Conservation (phyloP, 768 basidiomycete genomes). For the Hemileccinum rubropunctum region DNA sequence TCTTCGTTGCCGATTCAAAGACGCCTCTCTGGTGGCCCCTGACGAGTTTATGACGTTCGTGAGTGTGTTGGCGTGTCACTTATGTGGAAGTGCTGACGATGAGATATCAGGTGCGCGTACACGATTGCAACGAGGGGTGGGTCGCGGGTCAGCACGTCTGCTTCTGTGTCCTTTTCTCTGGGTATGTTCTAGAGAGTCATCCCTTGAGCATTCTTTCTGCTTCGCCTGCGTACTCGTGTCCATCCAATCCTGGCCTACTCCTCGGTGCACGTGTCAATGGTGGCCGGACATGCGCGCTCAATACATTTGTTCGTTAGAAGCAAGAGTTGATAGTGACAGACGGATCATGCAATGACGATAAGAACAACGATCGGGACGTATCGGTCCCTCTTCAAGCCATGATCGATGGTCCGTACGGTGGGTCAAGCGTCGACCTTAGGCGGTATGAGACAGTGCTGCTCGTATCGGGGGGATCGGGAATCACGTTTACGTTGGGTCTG, state of each 20-base stretch:
- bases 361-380: slow-evolving; percentile 5
- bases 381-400: slow-evolving; percentile 58
- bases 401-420: slow-evolving; percentile 88
- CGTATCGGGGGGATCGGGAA: slow-evolving; percentile 81
- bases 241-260: slow-evolving; percentile 47
- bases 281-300: slow-evolving; percentile 72
- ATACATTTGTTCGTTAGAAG: slow-evolving; percentile 44
- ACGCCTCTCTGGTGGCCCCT: slow-evolving; percentile 63
- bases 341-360: not conserved
- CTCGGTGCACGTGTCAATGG: slow-evolving; percentile 66
- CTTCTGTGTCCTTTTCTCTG: slow-evolving; percentile 42
- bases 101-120: slow-evolving; percentile 45
- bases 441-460: slow-evolving; percentile 70
- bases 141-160: slow-evolving; percentile 53
- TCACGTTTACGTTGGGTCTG: slow-evolving; percentile 77
- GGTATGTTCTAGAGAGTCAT: slow-evolving; percentile 75
- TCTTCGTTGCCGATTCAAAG: slow-evolving; percentile 69
- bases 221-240: slow-evolving; percentile 50
- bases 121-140: slow-evolving; percentile 58
- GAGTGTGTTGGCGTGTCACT: slow-evolving; percentile 15
- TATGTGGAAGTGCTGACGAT: not conserved
- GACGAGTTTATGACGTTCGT: slow-evolving; percentile 73
- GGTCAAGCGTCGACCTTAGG: slow-evolving; percentile 67
- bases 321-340: slow-evolving; percentile 26
- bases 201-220: slow-evolving; percentile 76